phyloP scores from a whole-genome alignment of 1,284 basidiomycete genomes.

The Ganoderma multipileum region DNA sequence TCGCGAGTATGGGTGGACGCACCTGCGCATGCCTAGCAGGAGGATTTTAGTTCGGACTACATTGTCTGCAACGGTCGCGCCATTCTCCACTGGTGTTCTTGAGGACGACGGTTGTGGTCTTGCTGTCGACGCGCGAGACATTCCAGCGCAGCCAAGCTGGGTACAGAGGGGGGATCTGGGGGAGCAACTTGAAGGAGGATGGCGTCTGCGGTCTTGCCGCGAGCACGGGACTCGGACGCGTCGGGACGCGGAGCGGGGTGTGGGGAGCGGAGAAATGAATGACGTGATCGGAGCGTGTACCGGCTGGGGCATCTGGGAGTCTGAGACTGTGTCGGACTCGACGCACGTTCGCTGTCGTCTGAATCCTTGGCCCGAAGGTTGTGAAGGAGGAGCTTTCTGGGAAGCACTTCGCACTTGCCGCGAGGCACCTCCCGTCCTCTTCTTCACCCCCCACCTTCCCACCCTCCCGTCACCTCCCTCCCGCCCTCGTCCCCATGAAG shows the following conservation, averaged over 20 bases:
- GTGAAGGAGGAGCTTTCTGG: not conserved
- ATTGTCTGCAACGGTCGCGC: conserved; percentile 13
- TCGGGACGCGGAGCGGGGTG: conserved; percentile 8
- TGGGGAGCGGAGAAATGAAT: conserved; percentile 2
- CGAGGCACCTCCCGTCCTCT: conserved; percentile 8
- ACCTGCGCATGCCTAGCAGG: conserved; percentile 83
- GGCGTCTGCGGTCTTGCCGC: not conserved
- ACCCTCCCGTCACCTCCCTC: not conserved
- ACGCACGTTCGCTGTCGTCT: conserved; percentile 11
- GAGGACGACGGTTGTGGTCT: not conserved
- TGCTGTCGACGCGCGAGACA: conserved; percentile 10
- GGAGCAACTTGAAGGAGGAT: not conserved
- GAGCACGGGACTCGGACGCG: conserved; percentile 16
- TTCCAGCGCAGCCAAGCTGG: not conserved
- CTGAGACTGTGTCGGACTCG: not conserved
- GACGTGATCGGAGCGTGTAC: not conserved
- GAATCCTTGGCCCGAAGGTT: not conserved
- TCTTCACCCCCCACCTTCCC: conserved; percentile 6
- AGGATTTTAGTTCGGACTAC: conserved; percentile 71
- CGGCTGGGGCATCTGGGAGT: not conserved
- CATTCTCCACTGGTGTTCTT: not conserved
- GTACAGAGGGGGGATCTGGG: not conserved
- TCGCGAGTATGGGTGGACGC: conserved; percentile 26
- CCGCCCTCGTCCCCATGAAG: conserved; percentile 63
- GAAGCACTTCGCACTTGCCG: not conserved